phyloP scores from a whole-genome alignment of 208 protist species.

The Novymonas esmeraldas region DNA sequence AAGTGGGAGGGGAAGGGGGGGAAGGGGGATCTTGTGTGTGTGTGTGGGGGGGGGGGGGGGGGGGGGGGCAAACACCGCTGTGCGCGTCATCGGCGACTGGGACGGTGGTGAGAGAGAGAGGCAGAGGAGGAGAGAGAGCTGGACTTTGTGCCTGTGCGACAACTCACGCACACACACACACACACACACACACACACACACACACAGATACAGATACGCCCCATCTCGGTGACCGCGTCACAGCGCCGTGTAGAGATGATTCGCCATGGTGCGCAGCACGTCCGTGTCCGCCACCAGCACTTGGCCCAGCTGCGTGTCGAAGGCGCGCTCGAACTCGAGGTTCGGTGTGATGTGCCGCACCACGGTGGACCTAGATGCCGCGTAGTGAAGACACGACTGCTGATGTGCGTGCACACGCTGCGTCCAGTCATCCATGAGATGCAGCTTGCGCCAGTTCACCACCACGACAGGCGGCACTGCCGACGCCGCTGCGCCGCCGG shows the following conservation, averaged over 20 bases:
- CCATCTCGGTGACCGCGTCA: conserved; percentile 2
- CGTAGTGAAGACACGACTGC: conserved; percentile 37
- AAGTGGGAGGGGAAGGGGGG: no score
- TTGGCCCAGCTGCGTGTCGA: conserved; percentile 38
- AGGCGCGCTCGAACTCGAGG: conserved; percentile 31
- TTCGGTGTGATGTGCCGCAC: conserved; percentile 28
- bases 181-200: no score
- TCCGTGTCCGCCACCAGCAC: conserved; percentile 34
- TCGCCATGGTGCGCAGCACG: conserved; percentile 40
- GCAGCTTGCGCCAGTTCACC: conserved; percentile 66
- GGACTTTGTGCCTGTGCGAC: no score
- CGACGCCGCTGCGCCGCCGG: not conserved
- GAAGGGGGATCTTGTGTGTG: no score
- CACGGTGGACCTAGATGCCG: conserved; percentile 30
- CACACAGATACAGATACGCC: no score
- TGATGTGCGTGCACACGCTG: conserved; percentile 37
- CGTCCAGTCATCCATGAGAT: conserved; percentile 45
- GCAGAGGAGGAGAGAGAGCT: no score
- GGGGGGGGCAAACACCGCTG: no score
- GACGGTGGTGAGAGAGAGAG: no score
- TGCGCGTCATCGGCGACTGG: no score
- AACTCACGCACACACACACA: no score
- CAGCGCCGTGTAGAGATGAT: conserved; percentile 26
- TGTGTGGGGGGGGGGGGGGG: no score
- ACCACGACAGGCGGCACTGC: conserved; percentile 27